A percentile compares a stretch with the other conserved stretches of the same genome.
Conservation (phyloP, 2,329 filamentous ascomycete species). For the Penicillium sp. region DNA sequence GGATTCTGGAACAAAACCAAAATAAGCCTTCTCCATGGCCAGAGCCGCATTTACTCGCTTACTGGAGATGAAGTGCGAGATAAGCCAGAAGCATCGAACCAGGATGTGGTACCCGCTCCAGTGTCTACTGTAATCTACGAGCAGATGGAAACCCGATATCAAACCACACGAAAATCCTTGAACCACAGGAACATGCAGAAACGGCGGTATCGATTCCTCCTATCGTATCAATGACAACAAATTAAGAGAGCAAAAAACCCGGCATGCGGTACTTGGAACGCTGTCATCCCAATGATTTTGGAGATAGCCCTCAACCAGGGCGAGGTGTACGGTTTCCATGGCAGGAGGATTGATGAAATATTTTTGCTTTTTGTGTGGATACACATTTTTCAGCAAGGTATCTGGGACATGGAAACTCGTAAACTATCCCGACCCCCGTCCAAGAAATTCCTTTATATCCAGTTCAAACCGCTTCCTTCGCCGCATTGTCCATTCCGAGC, state of each 20-base stretch:
- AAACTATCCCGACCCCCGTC: slow-evolving; percentile 44
- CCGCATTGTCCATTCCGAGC: slow-evolving; percentile 37
- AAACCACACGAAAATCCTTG: background rate
- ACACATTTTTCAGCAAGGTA: slow-evolving; percentile 47
- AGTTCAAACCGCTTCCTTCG: slow-evolving; percentile 44
- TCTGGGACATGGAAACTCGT: slow-evolving; percentile 47
- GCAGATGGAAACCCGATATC: background rate
- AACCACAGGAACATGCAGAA: slow-evolving; percentile 1
- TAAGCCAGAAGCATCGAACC: background rate
- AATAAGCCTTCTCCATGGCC: background rate
- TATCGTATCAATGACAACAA: slow-evolving; percentile 13
- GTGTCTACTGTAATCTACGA: background rate
- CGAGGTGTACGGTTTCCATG: slow-evolving; percentile 34
- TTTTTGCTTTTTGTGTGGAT: slow-evolving; percentile 47
- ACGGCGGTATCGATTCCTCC: slow-evolving; percentile 12
- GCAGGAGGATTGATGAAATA: slow-evolving; percentile 40
- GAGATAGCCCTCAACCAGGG: slow-evolving; percentile 23
- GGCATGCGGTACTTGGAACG: slow-evolving; percentile 13
- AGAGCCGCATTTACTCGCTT: background rate
- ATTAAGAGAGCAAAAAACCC: slow-evolving; percentile 7
- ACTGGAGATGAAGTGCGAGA: background rate
- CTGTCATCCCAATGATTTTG: slow-evolving; percentile 13
- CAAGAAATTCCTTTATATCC: slow-evolving; percentile 44
- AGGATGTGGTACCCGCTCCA: background rate
- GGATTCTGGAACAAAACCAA: background rate